A percentile compares a stretch with the other conserved stretches of the same genome.
Conservation (phyloP, 2,329 filamentous ascomycete genomes). For the Botrytis pseudocinerea region DNA sequence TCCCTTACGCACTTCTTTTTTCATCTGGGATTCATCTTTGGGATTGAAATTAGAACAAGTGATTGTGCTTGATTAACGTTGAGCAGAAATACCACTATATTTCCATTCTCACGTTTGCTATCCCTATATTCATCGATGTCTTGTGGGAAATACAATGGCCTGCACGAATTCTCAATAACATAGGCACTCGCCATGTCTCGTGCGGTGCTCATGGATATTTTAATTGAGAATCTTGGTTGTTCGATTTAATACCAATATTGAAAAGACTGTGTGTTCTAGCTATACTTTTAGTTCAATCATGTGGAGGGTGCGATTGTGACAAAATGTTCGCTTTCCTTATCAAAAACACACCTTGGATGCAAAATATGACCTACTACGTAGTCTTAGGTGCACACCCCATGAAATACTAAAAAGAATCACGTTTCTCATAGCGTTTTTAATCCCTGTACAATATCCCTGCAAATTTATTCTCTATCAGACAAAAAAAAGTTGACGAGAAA, state of each 20-base stretch:
- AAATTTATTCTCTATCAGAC: conserved; percentile 10
- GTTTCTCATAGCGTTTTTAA: not conserved
- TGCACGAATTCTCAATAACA: not conserved
- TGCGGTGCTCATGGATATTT: not conserved
- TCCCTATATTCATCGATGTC: not conserved
- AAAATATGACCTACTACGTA: fast-evolving
- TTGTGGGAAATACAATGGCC: not conserved
- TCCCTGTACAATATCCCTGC: conserved; percentile 9
- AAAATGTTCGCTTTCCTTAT: not conserved
- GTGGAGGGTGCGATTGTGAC: not conserved
- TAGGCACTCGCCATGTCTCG: not conserved
- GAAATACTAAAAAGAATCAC: not conserved
- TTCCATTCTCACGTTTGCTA: not conserved
- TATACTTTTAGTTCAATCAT: not conserved
- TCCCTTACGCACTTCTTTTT: not conserved
- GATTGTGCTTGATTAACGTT: not conserved
- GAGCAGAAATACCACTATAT: not conserved
- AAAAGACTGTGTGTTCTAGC: not conserved
- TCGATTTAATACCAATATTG: not conserved
- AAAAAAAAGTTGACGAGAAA: conserved; percentile 20
- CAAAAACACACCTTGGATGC: not conserved
- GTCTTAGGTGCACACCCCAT: not conserved
- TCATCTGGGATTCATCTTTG: not conserved
- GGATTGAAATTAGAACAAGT: not conserved
- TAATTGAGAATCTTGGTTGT: not conserved